phyloP scores from a whole-genome alignment of 257 asterid genomes.

The Solanum habrochaites region DNA sequence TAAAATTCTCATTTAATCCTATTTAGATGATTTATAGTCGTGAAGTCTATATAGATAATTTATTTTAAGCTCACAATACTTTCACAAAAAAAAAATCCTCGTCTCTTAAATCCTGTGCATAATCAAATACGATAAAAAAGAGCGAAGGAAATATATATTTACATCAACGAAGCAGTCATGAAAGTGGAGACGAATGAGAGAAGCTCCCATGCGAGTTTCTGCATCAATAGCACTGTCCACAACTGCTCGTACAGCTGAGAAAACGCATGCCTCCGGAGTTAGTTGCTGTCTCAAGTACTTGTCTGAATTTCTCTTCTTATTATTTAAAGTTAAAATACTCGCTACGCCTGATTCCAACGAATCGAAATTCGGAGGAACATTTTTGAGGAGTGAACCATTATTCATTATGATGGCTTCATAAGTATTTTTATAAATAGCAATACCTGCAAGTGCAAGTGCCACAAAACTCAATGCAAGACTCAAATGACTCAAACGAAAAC shows the following conservation, averaged over 20 bases:
- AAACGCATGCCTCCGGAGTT: neutral
- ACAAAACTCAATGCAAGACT: neutral
- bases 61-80: neutral
- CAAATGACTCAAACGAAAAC: neutral
- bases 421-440: neutral
- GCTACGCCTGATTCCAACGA: neutral
- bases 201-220: constrained; percentile 4
- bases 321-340: neutral
- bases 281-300: neutral
- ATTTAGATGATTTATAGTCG: neutral
- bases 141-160: neutral
- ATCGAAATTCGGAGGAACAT: neutral
- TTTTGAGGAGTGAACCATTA: neutral
- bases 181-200: constrained; percentile 4
- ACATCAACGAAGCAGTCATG: constrained; percentile 7
- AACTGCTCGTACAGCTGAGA: neutral
- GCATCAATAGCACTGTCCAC: neutral
- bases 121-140: neutral
- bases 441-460: neutral
- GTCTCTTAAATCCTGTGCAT: neutral
- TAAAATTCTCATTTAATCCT: neutral
- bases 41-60: neutral
- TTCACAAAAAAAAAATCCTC: neutral
- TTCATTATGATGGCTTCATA: neutral
- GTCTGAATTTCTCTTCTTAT: neutral